A percentile compares a stretch with the other conserved stretches of the same genome.
These are phyloP conservation scores for Gremmenia infestans DNA, from an alignment of 2,329 filamentous ascomycete species.

Conservation along the genomic window DNA sequence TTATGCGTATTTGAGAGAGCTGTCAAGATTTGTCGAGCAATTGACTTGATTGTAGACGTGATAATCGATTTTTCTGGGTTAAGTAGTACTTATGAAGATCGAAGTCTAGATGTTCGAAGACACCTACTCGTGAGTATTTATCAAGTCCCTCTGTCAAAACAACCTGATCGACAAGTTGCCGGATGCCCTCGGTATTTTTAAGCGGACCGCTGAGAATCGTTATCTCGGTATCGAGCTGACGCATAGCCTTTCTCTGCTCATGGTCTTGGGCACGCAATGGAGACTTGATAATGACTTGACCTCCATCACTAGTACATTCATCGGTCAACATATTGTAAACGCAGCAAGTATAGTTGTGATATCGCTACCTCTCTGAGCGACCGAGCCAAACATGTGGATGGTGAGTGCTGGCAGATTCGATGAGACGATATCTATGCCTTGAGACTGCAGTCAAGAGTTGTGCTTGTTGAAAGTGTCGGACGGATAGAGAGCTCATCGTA, in stretches of 20 bases:
- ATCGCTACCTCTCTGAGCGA: conserved; percentile 5
- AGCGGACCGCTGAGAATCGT: conserved; percentile 8
- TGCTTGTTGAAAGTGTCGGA: not conserved
- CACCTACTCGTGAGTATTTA: not conserved
- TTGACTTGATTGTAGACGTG: conserved; percentile 7
- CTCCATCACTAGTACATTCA: conserved; percentile 6
- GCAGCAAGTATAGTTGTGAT: not conserved
- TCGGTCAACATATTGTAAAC: not conserved
- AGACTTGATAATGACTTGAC: conserved; percentile 8
- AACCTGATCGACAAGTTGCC: conserved; percentile 13
- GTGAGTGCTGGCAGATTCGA: not conserved
- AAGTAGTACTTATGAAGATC: conserved; percentile 9
- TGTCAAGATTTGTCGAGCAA: conserved; percentile 9
- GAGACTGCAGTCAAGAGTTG: not conserved
- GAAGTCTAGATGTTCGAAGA: conserved; percentile 8
- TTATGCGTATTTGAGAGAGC: conserved; percentile 7
- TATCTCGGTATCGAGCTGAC: conserved; percentile 7
- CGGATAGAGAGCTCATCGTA: not conserved
- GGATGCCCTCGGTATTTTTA: conserved; percentile 5
- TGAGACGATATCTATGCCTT: not conserved
- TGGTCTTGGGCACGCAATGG: conserved; percentile 2
- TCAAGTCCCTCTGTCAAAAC: not conserved
- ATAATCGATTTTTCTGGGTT: conserved; percentile 1
- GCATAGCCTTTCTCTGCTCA: conserved; percentile 6
- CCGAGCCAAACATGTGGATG: conserved; percentile 12